Evolutionary conservation across 371 early-diverging fungal genomes (phyloP).

Genomic region (Mucor irregularis): DNA sequence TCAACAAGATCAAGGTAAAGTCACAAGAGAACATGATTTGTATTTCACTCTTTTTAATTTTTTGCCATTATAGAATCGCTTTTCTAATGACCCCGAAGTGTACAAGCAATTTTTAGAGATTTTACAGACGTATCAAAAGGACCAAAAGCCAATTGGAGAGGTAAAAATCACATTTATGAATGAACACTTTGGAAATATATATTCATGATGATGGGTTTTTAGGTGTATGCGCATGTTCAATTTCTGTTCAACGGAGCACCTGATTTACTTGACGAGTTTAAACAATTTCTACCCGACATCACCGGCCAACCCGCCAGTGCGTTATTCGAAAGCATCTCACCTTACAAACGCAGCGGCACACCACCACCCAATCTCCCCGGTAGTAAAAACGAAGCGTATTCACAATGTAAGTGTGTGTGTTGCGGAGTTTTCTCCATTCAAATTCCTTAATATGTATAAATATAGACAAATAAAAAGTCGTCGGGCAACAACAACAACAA

Average conservation of each 20-base stretch:
- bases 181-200: slow-evolving; percentile 31
- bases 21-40: slow-evolving; percentile 11
- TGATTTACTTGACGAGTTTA: slow-evolving; percentile 94
- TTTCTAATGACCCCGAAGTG: slow-evolving; percentile 83
- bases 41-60: slow-evolving; percentile 91
- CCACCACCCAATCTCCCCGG: slow-evolving; percentile 16
- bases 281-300: slow-evolving; percentile 91
- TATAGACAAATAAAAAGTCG: slow-evolving; percentile 5
- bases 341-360: slow-evolving; percentile 8
- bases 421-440: neutral
- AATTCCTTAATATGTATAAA: neutral
- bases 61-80: slow-evolving; percentile 87
- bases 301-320: slow-evolving; percentile 34
- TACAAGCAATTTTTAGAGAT: slow-evolving; percentile 96
- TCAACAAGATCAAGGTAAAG: slow-evolving; percentile 88
- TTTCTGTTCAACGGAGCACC: slow-evolving; percentile 80
- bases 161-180: slow-evolving; percentile 95
- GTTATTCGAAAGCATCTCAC: slow-evolving; percentile 18
- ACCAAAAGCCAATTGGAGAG: slow-evolving; percentile 88
- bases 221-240: slow-evolving; percentile 91
- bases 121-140: slow-evolving; percentile 92
- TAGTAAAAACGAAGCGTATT: slow-evolving; percentile 28
- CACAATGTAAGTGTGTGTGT: slow-evolving; percentile 6
- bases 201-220: neutral
- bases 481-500: no score